Base-by-base conservation (phyloP, 2,329 filamentous ascomycete species). In the Penicillium sp. region DNA sequence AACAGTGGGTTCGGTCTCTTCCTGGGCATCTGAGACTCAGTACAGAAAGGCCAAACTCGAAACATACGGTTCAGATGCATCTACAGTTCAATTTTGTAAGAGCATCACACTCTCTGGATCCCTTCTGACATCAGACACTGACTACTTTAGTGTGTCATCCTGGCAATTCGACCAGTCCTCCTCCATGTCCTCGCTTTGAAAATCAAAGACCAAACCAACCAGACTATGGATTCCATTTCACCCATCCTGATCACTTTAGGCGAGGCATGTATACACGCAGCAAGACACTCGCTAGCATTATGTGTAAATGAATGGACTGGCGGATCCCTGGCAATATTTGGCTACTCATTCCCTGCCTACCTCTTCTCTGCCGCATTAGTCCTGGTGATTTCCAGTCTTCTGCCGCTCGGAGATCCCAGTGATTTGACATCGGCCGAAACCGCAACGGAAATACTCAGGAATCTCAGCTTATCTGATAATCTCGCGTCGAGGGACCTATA, bases 141-240 rank as follows among this genome's bases (percentile, higher is more conserved):
- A 56, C 10, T n/a, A 33, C 15, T n/a, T 5, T 31, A 68, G 67
- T 75, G 73, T 55, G 69, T 74, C 0, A 72, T 73, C 10, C 54
- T 73, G 33, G 68, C 71, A 0, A 73, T 71, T 17, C 61, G 71
- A 23, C 69, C 71, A n/a, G 70, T 73, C 12, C 58, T 74, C 15
- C 64, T 74, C 15, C 66, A 74, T 55, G 56, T 70, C 10, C 66
- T 74, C 15, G 49, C 58, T n/a, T 51, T 61, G 31, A 44, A 55
- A 23, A 42, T 42, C 31, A 65, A 55, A 19, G 23, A 56, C n/a
- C 48, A 48, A 12, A 19, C 23, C 5, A 23, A 49, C 10, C 49
- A 65, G 41, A 38, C 63, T 23, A 49, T 41, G 17, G 47, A 57
- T 27, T 50, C 59, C 25, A 51, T 53, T n/a, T 61, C 60, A 9